phyloP scores from a whole-genome alignment of 129 eudicot species.

The Heracleum sosnowskyi region DNA sequence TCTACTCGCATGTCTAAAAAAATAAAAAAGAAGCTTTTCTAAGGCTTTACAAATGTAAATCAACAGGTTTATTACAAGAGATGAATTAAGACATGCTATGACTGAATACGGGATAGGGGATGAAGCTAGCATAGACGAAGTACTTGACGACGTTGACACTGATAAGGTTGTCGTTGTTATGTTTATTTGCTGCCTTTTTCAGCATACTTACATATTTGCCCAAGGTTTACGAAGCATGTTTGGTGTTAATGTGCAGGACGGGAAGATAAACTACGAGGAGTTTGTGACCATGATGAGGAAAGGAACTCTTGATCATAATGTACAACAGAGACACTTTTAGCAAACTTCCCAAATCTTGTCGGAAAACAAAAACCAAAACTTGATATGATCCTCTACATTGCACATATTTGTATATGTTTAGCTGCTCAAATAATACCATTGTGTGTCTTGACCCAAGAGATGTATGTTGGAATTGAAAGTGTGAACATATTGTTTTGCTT shows the following conservation, averaged over 20 bases:
- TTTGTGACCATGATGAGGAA: constrained; percentile 76
- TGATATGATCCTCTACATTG: no score
- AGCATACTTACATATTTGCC: not conserved
- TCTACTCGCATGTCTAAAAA: no score
- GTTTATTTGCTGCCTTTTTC: not conserved
- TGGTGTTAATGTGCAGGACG: constrained; percentile 39
- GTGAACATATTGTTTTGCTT: no score
- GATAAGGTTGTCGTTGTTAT: constrained; percentile 33
- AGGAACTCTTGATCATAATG: constrained; percentile 44
- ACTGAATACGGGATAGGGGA: constrained; percentile 69
- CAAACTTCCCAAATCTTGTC: not conserved
- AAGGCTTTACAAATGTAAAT: no score
- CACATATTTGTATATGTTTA: not conserved
- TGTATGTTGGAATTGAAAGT: no score
- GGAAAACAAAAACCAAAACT: not conserved
- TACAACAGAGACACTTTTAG: not conserved
- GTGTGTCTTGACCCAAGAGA: not conserved
- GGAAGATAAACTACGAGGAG: constrained; percentile 73
- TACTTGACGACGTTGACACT: constrained; percentile 68
- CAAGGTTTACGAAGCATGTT: not conserved
- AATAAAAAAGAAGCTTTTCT: no score
- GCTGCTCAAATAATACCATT: not conserved
- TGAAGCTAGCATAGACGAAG: constrained; percentile 72
- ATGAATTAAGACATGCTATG: constrained; percentile 76
- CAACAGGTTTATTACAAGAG: constrained; percentile 65